Base-by-base conservation (phyloP, 2,329 filamentous ascomycete species). In the Aphanoascus verrucosus region DNA sequence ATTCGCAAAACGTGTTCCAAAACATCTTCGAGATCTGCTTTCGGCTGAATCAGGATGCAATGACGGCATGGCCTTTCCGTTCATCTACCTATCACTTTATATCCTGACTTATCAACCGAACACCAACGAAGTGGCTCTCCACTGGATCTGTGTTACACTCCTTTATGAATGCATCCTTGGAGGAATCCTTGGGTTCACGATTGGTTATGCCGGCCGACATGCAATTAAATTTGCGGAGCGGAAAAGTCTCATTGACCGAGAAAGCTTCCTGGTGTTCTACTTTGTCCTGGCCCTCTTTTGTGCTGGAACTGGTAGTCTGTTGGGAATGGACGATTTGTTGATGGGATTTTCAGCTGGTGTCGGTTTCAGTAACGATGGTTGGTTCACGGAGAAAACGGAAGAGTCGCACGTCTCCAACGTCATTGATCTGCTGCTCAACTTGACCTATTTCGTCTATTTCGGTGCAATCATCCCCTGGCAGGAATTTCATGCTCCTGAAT, bases 361-460 rank as follows among this genome's bases (percentile, higher is more conserved):
- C n/a, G 93, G 93, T 52, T 98, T 98, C 75, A 96, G 90, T 62
- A 98, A 98, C 69, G 93, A 98, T 65, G 93, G 93, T 60, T 98
- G 93, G 93, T 98, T 98, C 64, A 86, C 87, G 14, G 87, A 96
- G 65, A 96, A 96, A 76, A 98, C 93, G 0, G 93, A 98, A 67
- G 93, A 98, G 69, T 91, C 93, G 0, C 93, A 97, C 67, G 93
- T 98, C 8, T 97, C 91, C 68, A 97, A 98, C 81, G 93, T 98
- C 67, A 98, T 98, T 65, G 93, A 98, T 75, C 72, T 98, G 67
- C 75, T 98, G 57, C 83, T 98, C 74, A 98, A 98, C 70, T 80
- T 98, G 82, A 81, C 91, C 2, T 98, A 97, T 70, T 98, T 98
- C 69, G 93, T 98, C 61, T 98, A 93, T 68, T 86, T 98, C 59